Evolutionary conservation across 2,329 filamentous ascomycete species (phyloP).

Genomic region (Sporothrix brunneoviolacea): DNA sequence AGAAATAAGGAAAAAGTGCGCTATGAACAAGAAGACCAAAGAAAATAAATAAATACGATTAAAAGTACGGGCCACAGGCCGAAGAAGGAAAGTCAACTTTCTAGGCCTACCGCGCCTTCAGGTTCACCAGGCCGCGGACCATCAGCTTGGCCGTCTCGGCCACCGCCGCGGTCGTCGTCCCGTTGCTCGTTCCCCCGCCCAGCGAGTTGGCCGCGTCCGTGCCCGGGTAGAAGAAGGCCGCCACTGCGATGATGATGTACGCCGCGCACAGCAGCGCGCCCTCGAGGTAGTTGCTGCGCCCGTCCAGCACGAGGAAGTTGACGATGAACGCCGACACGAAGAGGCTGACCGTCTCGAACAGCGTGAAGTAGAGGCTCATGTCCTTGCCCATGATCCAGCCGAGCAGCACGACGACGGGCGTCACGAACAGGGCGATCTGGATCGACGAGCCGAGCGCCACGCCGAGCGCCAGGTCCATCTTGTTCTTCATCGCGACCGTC

Average conservation of each 20-base stretch:
- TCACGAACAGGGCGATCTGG: constrained; percentile 56
- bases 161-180: background rate
- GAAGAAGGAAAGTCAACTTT: too few relatives aligned
- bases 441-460: constrained; percentile 55
- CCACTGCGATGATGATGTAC: constrained; percentile 26
- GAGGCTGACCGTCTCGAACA: constrained; percentile 68
- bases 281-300: constrained; percentile 59
- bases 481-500: constrained; percentile 51
- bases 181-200: constrained; percentile 15
- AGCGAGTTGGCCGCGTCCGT: constrained; percentile 19
- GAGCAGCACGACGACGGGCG: constrained; percentile 52
- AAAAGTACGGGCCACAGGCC: too few relatives aligned
- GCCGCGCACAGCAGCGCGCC: constrained; percentile 25
- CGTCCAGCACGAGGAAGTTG: constrained; percentile 68
- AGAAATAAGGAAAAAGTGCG: too few relatives aligned
- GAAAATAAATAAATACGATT: too few relatives aligned
- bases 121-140: constrained; percentile 2
- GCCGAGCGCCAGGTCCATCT: constrained; percentile 56
- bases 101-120: background rate
- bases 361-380: constrained; percentile 63
- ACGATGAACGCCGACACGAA: constrained; percentile 66
- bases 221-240: constrained; percentile 22
- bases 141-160: constrained; percentile 2
- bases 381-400: constrained; percentile 51
- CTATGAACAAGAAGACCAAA: too few relatives aligned